Evolutionary conservation across 148 eudicot genomes (phyloP), one percentile per base, ranked within the genome.

Genomic region (Cornus kousa): DNA sequence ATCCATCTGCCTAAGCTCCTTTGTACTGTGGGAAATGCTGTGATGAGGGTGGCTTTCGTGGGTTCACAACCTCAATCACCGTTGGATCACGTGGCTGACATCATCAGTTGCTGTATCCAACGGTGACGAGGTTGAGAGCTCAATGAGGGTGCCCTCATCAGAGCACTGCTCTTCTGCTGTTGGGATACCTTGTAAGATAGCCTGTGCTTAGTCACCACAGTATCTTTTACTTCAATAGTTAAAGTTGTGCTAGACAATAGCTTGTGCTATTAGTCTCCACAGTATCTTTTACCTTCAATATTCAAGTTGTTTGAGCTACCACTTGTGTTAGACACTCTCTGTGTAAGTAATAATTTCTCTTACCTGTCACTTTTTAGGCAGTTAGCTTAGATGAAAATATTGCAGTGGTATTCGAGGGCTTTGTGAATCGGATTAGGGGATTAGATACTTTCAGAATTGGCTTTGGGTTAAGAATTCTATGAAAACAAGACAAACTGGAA

Each of bases 291-390:
- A 53, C 19, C 59, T 53, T 16, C 19, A 12, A 53, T 12, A 70
- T 72, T n/a, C 69, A 74, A 74, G 55, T 35, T 19, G 55, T 13
- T 75, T 65, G 57, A 75, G 70, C 78, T 75, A 23, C 23, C 10
- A 43, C 48, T 4, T 43, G 8, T 43, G 48, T 6, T 43, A 9
- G 10, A 43, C 48, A 43, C 48, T 62, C 22, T 65, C n/a, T 65
- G 12, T 60, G 68, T 74, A 68, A 68, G 14, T 74, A 60, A 20
- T 33, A 12, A 40, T 20, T 23, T 33, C 66, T 8, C 14, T 39
- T 37, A 16, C 20, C 24, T 64, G 31, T 74, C 37, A 7, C 43
- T 39, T 4, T 64, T 23, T 75, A 75, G 40, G 70, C 23, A 22
- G 65, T 70, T 76, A 46, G 24, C 13, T 12, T 64, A 37, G 9